Evolutionary conservation across 768 basidiomycete genomes (phyloP).

Genomic region (Cyclocybe cylindracea): DNA sequence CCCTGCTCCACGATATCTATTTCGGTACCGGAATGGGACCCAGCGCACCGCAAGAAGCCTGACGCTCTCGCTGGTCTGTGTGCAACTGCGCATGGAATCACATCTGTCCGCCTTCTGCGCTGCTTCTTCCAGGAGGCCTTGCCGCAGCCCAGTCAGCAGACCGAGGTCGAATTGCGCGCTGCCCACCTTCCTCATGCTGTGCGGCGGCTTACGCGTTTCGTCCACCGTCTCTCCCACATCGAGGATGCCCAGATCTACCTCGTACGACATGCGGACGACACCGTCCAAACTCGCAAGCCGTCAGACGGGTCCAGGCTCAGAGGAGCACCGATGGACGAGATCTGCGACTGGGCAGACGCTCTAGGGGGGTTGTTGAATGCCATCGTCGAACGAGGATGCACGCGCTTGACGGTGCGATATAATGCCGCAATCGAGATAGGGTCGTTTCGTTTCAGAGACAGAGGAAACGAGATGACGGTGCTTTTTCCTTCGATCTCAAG

Average conservation of each 20-base stretch:
- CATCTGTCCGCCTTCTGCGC: constrained; percentile 11
- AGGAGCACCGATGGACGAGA: constrained; percentile 10
- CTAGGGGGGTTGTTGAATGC: constrained; percentile 15
- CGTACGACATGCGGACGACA: neutral
- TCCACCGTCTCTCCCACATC: constrained; percentile 11
- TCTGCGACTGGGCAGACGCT: constrained; percentile 15
- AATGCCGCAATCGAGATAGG: constrained; percentile 10
- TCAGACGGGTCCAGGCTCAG: constrained; percentile 13
- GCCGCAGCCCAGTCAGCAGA: constrained; percentile 13
- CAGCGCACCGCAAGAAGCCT: neutral
- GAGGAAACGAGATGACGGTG: constrained; percentile 8
- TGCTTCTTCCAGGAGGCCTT: constrained; percentile 23
- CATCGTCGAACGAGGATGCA: constrained; percentile 17
- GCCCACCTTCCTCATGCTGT: constrained; percentile 18
- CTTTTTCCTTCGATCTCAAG: constrained; percentile 11
- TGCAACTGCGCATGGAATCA: constrained; percentile 6
- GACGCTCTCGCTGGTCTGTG: constrained; percentile 15
- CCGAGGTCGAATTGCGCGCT: neutral
- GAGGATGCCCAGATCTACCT: constrained; percentile 18
- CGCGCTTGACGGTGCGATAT: constrained; percentile 19
- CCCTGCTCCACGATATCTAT: neutral
- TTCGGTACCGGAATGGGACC: constrained; percentile 1
- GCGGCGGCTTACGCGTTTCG: constrained; percentile 12
- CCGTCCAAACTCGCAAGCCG: constrained; percentile 12
- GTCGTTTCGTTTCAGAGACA: constrained; percentile 13